Evolutionary conservation across 306 rosid species (phyloP).

Genomic region (Cucurbita argyrosperma): DNA sequence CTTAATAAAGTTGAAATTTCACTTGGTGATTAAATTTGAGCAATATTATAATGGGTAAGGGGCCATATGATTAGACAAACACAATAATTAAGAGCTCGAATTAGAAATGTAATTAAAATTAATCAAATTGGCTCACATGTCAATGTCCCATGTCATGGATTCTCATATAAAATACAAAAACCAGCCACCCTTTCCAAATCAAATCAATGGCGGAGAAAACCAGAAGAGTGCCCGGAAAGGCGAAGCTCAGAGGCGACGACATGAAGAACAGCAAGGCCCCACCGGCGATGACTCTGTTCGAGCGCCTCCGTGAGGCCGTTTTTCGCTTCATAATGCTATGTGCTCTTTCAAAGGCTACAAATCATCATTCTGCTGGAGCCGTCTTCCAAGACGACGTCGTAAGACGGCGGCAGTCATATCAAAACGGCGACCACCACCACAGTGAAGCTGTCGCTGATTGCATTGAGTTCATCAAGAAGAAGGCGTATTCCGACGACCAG

Average conservation of each 20-base stretch:
- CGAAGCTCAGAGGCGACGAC: slow-evolving; percentile 27
- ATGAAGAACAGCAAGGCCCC: slow-evolving; percentile 24
- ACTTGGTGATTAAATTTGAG: neutral
- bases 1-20: too few species aligned
- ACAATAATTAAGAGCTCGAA: neutral
- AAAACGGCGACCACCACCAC: slow-evolving; percentile 40
- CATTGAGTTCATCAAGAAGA: slow-evolving; percentile 80
- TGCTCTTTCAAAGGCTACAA: slow-evolving; percentile 45
- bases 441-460: slow-evolving; percentile 84
- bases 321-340: slow-evolving; percentile 72
- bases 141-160: slow-evolving; percentile 9
- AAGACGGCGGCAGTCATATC: slow-evolving; percentile 6
- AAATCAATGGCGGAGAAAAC: neutral
- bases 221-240: slow-evolving; percentile 7
- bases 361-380: neutral
- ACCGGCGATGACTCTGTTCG: slow-evolving; percentile 48
- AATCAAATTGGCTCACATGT: slow-evolving; percentile 1
- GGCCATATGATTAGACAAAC: neutral
- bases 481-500: slow-evolving; percentile 20
- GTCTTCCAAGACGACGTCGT: neutral
- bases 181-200: neutral
- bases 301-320: slow-evolving; percentile 77
- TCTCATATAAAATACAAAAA: slow-evolving; percentile 10
- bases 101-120: neutral
- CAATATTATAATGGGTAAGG: too few species aligned